A percentile compares a stretch with the other conserved stretches of the same genome.
Evolutionary conservation across 768 basidiomycete species (phyloP).

Genomic region (Hygrocybe punicea): DNA sequence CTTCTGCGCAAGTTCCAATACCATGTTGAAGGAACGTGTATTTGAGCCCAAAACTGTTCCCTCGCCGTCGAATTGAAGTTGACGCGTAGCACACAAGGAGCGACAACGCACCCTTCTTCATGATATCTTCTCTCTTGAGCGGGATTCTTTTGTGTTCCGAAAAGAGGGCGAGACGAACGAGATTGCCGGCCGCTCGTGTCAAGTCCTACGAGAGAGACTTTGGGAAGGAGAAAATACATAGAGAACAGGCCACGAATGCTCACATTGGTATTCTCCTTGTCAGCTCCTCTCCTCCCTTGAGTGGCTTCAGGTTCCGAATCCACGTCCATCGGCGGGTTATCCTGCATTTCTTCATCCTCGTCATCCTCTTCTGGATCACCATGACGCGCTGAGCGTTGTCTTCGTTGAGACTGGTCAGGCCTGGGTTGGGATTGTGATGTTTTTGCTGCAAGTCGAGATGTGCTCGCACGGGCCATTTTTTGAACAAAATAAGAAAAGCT

Average conservation of each 20-base stretch:
- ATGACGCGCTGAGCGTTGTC: conserved; percentile 31
- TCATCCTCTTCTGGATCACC: conserved; percentile 25
- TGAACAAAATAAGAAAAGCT: neutral
- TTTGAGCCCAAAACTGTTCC: conserved; percentile 36
- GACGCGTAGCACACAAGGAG: neutral
- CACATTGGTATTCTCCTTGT: conserved; percentile 20
- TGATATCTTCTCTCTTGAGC: conserved; percentile 79
- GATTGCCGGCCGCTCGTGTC: conserved; percentile 60
- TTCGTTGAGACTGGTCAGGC: neutral
- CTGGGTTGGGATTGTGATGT: neutral
- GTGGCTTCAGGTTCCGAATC: conserved; percentile 36
- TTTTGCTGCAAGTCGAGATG: neutral
- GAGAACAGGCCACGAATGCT: conserved; percentile 4
- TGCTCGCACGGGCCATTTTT: neutral
- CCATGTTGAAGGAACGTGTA: conserved; percentile 57
- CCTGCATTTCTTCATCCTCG: conserved; percentile 29
- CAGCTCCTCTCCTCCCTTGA: conserved; percentile 29
- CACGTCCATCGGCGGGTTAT: conserved; percentile 28
- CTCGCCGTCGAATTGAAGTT: neutral
- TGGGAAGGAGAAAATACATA: neutral
- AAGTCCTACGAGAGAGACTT: conserved; percentile 46
- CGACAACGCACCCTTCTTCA: conserved; percentile 62
- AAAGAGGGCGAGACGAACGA: conserved; percentile 81
- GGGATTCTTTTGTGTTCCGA: conserved; percentile 65
- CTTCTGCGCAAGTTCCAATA: conserved; percentile 62